phyloP scores from a whole-genome alignment of 1,284 basidiomycete genomes.

The Puccinia triticina region DNA sequence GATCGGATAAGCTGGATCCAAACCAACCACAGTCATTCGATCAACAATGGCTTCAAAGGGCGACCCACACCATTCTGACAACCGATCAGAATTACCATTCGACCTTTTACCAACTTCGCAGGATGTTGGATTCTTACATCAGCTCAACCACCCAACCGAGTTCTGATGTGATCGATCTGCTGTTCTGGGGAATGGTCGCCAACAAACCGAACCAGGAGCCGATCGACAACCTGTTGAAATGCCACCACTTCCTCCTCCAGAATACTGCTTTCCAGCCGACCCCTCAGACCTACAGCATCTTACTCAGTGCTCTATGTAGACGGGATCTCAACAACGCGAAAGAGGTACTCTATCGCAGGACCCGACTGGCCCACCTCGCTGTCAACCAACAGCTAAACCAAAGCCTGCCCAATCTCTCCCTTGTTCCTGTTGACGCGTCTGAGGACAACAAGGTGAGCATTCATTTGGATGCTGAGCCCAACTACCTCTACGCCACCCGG shows the following conservation, averaged over 20 bases:
- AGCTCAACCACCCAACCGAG: conserved; percentile 36
- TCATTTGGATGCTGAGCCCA: conserved; percentile 33
- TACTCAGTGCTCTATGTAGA: conserved; percentile 44
- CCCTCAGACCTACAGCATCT: conserved; percentile 45
- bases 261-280: conserved; percentile 36
- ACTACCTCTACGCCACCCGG: conserved; percentile 27
- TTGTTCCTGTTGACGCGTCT: conserved; percentile 23
- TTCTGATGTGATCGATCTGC: conserved; percentile 37
- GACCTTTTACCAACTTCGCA: conserved; percentile 41
- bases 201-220: conserved; percentile 44
- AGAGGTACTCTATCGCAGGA: conserved; percentile 34
- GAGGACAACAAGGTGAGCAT: conserved; percentile 31
- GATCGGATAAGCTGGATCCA: too few relatives aligned
- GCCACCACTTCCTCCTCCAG: conserved; percentile 35
- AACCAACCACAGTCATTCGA: conserved; percentile 8
- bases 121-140: conserved; percentile 41
- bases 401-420: conserved; percentile 41
- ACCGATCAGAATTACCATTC: conserved; percentile 43
- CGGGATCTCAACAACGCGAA: conserved; percentile 36
- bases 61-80: not conserved
- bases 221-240: conserved; percentile 35
- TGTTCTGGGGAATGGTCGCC: conserved; percentile 47
- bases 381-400: conserved; percentile 49
- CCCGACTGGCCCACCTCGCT: conserved; percentile 21
- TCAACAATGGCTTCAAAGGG: conserved; percentile 42